Evolutionary conservation across 345 rosid species (phyloP).

Genomic region (Pistacia atlantica): DNA sequence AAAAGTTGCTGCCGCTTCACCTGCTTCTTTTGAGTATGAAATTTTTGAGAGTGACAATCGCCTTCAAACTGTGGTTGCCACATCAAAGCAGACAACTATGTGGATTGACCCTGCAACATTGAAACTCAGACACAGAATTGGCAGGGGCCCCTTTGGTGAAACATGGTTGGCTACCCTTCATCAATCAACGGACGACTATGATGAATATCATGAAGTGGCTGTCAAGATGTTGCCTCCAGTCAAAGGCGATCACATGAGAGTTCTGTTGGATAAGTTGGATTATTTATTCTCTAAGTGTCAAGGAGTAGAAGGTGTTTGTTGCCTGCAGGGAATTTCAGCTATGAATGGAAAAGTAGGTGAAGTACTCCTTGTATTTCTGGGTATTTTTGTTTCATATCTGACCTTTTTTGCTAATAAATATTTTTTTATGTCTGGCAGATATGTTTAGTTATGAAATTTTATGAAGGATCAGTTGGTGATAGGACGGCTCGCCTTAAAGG

Average conservation of each 20-base stretch:
- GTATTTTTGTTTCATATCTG: background rate
- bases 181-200: conserved; percentile 58
- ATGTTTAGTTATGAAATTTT: conserved; percentile 80
- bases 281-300: conserved; percentile 59
- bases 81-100: conserved; percentile 48
- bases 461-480: conserved; percentile 88
- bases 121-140: conserved; percentile 87
- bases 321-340: conserved; percentile 71
- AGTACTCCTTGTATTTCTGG: background rate
- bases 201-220: conserved; percentile 79
- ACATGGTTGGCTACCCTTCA: conserved; percentile 93
- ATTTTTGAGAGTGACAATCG: conserved; percentile 66
- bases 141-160: conserved; percentile 95
- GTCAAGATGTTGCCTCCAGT: conserved; percentile 75
- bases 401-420: conserved; percentile 10
- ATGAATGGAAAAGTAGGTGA: conserved; percentile 70
- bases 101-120: conserved; percentile 73
- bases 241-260: conserved; percentile 57
- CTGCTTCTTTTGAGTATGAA: conserved; percentile 65
- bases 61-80: conserved; percentile 50
- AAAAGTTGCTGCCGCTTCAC: conserved; percentile 43
- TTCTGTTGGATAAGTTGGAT: conserved; percentile 62
- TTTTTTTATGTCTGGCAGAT: conserved; percentile 40
- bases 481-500: conserved; percentile 79
- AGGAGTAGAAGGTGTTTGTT: conserved; percentile 53